phyloP scores from a whole-genome alignment of 371 early-diverging fungal genomes.

The Dichotomocladium elegans region DNA sequence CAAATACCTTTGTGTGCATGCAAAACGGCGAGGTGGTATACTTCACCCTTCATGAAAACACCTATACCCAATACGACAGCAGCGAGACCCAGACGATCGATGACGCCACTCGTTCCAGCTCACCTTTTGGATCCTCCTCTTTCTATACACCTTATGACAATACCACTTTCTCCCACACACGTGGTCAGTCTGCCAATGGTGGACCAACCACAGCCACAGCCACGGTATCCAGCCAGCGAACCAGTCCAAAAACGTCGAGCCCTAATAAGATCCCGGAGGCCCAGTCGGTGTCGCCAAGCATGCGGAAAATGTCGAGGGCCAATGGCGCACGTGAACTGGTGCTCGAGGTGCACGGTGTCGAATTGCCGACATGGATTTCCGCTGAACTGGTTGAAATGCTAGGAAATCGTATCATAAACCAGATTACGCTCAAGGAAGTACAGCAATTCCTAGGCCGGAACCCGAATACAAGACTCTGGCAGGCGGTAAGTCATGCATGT shows the following conservation, averaged over 20 bases:
- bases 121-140: constrained; percentile 12
- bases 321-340: constrained; percentile 57
- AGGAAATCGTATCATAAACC: constrained; percentile 56
- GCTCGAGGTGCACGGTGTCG: constrained; percentile 75
- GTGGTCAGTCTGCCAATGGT: constrained; percentile 26
- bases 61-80: constrained; percentile 11
- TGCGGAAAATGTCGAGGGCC: not conserved
- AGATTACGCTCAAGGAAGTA: constrained; percentile 63
- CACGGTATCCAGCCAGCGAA: constrained; percentile 11
- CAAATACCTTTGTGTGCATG: constrained; percentile 68
- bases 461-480: constrained; percentile 60
- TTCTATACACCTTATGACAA: not conserved
- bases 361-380: constrained; percentile 61
- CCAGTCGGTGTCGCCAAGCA: not conserved
- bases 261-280: constrained; percentile 8
- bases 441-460: constrained; percentile 71
- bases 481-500: constrained; percentile 43
- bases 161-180: constrained; percentile 5
- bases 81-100: constrained; percentile 1
- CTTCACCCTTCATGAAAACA: constrained; percentile 50
- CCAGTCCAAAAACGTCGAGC: constrained; percentile 6
- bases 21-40: constrained; percentile 58
- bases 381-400: constrained; percentile 67
- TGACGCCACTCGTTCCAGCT: constrained; percentile 4
- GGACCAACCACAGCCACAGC: constrained; percentile 9